phyloP scores from a whole-genome alignment of 176 grass and related monocot species.

The Poa annua region DNA sequence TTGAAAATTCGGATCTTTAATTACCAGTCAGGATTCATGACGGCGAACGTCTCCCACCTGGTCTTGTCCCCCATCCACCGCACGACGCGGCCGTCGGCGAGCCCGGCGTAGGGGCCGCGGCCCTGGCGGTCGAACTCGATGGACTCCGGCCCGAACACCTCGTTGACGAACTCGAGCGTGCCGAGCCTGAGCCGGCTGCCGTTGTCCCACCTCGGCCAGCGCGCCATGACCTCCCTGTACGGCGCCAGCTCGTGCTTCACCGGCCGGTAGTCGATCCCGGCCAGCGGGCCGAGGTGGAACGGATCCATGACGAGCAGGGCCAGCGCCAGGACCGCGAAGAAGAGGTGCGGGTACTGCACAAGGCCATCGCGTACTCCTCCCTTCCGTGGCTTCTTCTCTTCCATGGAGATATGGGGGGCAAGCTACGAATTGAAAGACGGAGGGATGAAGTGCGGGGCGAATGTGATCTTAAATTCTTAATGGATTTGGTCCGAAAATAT shows the following conservation, averaged over 20 bases:
- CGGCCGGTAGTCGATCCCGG: constrained; percentile 64
- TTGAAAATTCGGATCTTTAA: neutral
- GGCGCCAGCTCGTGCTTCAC: constrained; percentile 76
- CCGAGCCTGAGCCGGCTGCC: constrained; percentile 75
- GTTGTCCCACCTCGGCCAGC: constrained; percentile 68
- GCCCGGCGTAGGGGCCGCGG: constrained; percentile 74
- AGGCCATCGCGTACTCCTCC: constrained; percentile 51
- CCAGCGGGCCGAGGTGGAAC: constrained; percentile 63
- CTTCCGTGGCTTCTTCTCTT: constrained; percentile 50
- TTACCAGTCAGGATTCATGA: constrained; percentile 77
- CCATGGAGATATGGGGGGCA: constrained; percentile 40
- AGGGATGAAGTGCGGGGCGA: neutral
- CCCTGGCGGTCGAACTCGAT: constrained; percentile 79
- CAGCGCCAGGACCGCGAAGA: constrained; percentile 63
- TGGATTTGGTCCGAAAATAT: constrained; percentile 46
- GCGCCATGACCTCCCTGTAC: constrained; percentile 69
- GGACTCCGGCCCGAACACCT: constrained; percentile 91
- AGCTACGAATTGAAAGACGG: neutral
- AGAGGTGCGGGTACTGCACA: constrained; percentile 58
- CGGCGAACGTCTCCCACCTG: constrained; percentile 83
- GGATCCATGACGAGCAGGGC: constrained; percentile 73
- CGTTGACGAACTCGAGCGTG: constrained; percentile 68
- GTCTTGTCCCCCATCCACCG: constrained; percentile 74
- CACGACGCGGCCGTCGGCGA: constrained; percentile 90
- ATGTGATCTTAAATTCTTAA: constrained; percentile 48